Conservation (phyloP, 2,329 filamentous ascomycete species). For the Aureobasidium sp. region DNA sequence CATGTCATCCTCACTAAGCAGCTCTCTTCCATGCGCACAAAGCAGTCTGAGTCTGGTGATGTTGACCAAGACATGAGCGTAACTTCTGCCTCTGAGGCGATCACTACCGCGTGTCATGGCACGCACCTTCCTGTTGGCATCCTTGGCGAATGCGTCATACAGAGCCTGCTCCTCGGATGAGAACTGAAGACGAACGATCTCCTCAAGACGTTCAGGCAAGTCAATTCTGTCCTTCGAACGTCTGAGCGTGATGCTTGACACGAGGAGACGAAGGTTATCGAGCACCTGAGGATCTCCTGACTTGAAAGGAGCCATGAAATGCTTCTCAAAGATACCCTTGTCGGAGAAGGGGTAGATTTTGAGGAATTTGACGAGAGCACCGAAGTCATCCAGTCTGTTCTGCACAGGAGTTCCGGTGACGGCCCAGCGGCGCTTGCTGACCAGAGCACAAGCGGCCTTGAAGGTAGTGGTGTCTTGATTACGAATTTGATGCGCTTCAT, state of each 20-base stretch:
- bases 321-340: constrained; percentile 63
- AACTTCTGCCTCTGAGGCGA: constrained; percentile 59
- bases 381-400: constrained; percentile 85
- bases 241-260: constrained; percentile 89
- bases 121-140: constrained; percentile 72
- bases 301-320: constrained; percentile 82
- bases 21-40: constrained; percentile 88
- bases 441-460: constrained; percentile 72
- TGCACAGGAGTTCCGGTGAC: constrained; percentile 96
- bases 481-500: constrained; percentile 92
- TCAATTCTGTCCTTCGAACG: constrained; percentile 88
- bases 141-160: constrained; percentile 77
- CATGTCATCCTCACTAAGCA: constrained; percentile 77
- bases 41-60: constrained; percentile 85
- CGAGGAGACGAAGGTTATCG: constrained; percentile 76
- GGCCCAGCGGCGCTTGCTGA: constrained; percentile 81
- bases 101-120: constrained; percentile 59
- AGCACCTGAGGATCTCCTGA: constrained; percentile 76
- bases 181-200: constrained; percentile 68
- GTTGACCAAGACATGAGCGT: constrained; percentile 85
- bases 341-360: constrained; percentile 80
- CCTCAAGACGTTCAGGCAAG: constrained; percentile 66
- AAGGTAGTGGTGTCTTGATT: constrained; percentile 76
- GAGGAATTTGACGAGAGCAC: constrained; percentile 78
- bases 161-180: constrained; percentile 64